Percentiles rank a stretch among this genome's conserved stretches.
phyloP scores from a whole-genome alignment of 768 basidiomycete genomes.

The Hemileccinum impolitum region DNA sequence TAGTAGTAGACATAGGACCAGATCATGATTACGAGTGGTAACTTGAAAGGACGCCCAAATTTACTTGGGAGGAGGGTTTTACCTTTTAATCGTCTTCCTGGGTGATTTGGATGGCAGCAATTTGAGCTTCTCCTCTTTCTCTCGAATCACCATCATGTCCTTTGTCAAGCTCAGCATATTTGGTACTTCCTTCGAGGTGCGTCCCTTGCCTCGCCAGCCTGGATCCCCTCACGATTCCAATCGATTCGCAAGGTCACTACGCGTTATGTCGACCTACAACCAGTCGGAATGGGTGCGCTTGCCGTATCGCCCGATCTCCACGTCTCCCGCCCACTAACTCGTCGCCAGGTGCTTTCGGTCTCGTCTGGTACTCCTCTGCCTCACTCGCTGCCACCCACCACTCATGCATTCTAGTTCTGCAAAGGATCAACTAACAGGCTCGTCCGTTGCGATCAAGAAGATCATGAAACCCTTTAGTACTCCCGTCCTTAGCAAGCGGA shows the following conservation, averaged over 20 bases:
- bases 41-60: too few relatives aligned
- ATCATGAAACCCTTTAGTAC: constrained; percentile 99
- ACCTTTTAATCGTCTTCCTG: constrained; percentile 1
- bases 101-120: constrained; percentile 13
- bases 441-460: constrained; percentile 99
- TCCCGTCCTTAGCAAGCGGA: constrained; percentile 95
- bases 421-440: constrained; percentile 90
- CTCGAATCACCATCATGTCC: constrained; percentile 51
- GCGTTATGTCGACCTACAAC: constrained; percentile 98
- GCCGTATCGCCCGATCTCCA: constrained; percentile 6
- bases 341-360: constrained; percentile 80
- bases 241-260: constrained; percentile 75
- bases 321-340: constrained; percentile 16
- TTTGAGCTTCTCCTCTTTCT: constrained; percentile 17
- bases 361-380: constrained; percentile 73
- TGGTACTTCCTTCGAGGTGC: constrained; percentile 93
- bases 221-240: constrained; percentile 19
- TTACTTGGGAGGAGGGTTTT: constrained; percentile 16
- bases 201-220: constrained; percentile 13
- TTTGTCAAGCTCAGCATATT: constrained; percentile 99
- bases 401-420: constrained; percentile 61
- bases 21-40: too few relatives aligned
- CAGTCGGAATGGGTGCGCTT: constrained; percentile 94
- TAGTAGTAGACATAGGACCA: background rate
- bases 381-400: background rate